Percentiles rank a stretch among this genome's conserved stretches.
Conservation (phyloP, 306 rosid genomes). For the Lathyrus sativus region DNA sequence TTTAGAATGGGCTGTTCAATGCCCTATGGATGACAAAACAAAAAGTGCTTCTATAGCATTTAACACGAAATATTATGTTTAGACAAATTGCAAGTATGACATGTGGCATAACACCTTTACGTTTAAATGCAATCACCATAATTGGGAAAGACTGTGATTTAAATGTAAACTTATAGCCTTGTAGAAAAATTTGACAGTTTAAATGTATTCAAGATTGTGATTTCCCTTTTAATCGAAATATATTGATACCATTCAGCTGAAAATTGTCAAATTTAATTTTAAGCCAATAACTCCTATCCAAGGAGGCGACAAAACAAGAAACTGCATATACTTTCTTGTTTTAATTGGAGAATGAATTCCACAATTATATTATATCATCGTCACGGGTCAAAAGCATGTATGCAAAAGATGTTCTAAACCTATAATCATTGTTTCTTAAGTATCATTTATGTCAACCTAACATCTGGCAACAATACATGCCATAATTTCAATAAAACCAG, state of each 20-base stretch:
- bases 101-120: slow-evolving; percentile 2
- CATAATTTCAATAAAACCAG: background rate
- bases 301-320: background rate
- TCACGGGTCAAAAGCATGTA: no score
- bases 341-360: background rate
- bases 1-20: slow-evolving; percentile 6
- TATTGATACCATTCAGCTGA: background rate
- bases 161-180: background rate
- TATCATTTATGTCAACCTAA: slow-evolving; percentile 2
- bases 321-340: background rate
- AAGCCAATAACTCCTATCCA: background rate
- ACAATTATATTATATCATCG: background rate
- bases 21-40: slow-evolving; percentile 1
- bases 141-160: background rate
- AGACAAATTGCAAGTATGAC: slow-evolving; percentile 16
- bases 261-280: slow-evolving; percentile 14
- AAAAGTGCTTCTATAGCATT: slow-evolving; percentile 20
- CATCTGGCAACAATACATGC: background rate
- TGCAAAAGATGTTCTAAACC: slow-evolving; percentile 22
- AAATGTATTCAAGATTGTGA: slow-evolving; percentile 19
- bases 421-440: background rate
- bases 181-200: background rate
- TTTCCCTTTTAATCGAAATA: slow-evolving; percentile 1
- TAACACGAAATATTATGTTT: background rate
- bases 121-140: background rate